Percentiles rank a stretch among this genome's conserved stretches.
These are phyloP conservation scores for Syzygium grande DNA, from an alignment of 345 rosid species.

Conservation along the genomic window DNA sequence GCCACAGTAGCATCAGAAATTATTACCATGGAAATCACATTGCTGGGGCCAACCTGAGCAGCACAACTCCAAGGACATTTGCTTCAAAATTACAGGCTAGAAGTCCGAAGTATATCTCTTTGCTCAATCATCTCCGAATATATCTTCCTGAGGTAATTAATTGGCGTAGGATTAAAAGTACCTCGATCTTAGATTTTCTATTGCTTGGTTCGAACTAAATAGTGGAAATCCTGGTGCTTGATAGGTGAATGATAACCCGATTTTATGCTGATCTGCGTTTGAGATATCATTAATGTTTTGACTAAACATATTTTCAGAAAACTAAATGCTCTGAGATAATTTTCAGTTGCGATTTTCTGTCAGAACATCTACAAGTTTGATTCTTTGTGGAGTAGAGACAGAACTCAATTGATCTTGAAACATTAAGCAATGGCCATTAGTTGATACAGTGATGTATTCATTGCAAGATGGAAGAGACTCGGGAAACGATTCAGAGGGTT, in stretches of 20 bases:
- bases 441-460: not conserved
- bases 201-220: not conserved
- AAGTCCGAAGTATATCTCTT: slow-evolving; percentile 98
- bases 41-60: slow-evolving; percentile 76
- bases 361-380: not conserved
- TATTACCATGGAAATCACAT: slow-evolving; percentile 97
- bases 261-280: not conserved
- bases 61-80: slow-evolving; percentile 78
- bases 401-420: not conserved
- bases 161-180: not conserved
- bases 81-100: slow-evolving; percentile 97
- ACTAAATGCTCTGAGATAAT: not conserved
- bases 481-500: not conserved
- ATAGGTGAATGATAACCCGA: not conserved
- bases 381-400: not conserved
- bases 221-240: not conserved
- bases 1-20: slow-evolving; percentile 67
- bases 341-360: not conserved
- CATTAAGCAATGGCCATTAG: not conserved
- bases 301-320: not conserved
- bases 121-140: slow-evolving; percentile 97
- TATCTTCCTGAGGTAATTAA: slow-evolving; percentile 88
- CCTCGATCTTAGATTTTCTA: not conserved
- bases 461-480: not conserved
- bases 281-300: not conserved